Evolutionary conservation across 495 filamentous ascomycete genomes (phyloP).

Genomic region (Annulohypoxylon bovei): DNA sequence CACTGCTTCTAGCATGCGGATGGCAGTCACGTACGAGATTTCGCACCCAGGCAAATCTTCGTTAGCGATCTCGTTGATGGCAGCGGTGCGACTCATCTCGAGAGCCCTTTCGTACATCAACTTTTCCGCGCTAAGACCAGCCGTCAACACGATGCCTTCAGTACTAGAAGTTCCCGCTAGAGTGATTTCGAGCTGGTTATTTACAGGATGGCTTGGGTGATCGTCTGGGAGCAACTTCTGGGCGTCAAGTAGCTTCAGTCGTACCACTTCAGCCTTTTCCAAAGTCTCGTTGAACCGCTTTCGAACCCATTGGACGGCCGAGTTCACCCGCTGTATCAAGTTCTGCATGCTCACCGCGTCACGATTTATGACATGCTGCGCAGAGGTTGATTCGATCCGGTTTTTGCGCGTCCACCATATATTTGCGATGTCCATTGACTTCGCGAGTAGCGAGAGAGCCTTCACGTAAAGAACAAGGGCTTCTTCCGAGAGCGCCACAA

Average conservation of each 20-base stretch:
- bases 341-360: constrained; percentile 59
- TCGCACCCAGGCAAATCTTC: constrained; percentile 91
- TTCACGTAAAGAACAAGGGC: constrained; percentile 97
- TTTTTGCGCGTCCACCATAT: constrained; percentile 88
- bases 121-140: constrained; percentile 91
- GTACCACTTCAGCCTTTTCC: constrained; percentile 92
- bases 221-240: constrained; percentile 84
- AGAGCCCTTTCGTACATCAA: constrained; percentile 97
- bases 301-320: constrained; percentile 93
- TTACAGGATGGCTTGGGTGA: constrained; percentile 86
- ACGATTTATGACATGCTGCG: constrained; percentile 56
- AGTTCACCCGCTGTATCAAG: constrained; percentile 83
- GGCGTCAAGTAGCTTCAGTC: constrained; percentile 84
- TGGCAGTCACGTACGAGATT: constrained; percentile 90
- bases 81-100: constrained; percentile 94
- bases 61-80: constrained; percentile 93
- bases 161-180: constrained; percentile 67
- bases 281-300: constrained; percentile 94
- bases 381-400: constrained; percentile 67
- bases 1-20: constrained; percentile 92
- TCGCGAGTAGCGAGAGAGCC: constrained; percentile 84
- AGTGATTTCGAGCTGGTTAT: constrained; percentile 63
- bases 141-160: constrained; percentile 62
- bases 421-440: constrained; percentile 96
- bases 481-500: constrained; percentile 90